Evolutionary conservation across 2,329 filamentous ascomycete species (phyloP).

Genomic region (Talaromyces islandicus): DNA sequence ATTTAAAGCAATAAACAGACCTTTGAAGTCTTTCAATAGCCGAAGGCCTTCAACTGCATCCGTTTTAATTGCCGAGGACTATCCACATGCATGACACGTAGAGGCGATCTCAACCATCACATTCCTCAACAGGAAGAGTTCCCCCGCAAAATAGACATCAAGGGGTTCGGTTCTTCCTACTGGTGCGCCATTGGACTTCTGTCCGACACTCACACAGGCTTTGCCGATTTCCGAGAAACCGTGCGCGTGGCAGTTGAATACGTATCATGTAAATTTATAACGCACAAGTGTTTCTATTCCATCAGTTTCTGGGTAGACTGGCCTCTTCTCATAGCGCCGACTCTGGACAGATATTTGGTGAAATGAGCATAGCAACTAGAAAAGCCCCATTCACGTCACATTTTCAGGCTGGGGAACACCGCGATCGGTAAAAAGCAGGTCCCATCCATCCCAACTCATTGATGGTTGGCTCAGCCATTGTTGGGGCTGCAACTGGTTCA

Average conservation of each 20-base stretch:
- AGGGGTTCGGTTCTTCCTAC: background rate
- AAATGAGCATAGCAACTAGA: background rate
- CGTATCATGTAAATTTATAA: background rate
- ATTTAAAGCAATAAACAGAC: background rate
- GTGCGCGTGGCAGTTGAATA: background rate
- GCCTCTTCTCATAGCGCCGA: background rate
- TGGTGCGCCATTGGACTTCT: background rate
- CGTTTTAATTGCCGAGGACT: background rate
- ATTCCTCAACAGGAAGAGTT: background rate
- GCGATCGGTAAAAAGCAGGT: constrained; percentile 1
- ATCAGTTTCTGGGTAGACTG: background rate
- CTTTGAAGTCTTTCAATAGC: background rate
- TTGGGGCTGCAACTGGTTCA: constrained; percentile 25
- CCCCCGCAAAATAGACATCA: background rate
- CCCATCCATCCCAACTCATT: constrained; percentile 21
- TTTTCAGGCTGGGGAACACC: background rate
- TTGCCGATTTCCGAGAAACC: background rate
- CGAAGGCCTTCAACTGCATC: background rate
- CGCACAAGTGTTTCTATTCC: background rate
- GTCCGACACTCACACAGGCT: background rate
- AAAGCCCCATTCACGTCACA: background rate
- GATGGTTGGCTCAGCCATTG: constrained; percentile 28
- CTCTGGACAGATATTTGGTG: background rate
- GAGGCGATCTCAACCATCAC: background rate
- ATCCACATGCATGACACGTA: background rate